Percentiles rank a stretch among this genome's conserved stretches.
Evolutionary conservation across 73 alveolate genomes (phyloP).

Genomic region (Tetrahymena borealis): DNA sequence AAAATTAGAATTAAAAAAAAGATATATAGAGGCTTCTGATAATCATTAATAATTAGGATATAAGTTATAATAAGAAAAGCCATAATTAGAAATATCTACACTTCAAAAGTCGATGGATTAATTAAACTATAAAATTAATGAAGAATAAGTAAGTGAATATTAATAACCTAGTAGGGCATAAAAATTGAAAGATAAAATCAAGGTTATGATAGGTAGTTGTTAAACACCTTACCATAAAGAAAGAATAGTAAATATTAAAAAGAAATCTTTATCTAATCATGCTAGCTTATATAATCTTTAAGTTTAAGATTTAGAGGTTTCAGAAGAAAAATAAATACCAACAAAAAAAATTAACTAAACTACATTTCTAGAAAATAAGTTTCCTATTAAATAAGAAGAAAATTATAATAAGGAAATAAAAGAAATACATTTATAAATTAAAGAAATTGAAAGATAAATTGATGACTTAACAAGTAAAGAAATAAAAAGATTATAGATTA

Average conservation of each 20-base stretch:
- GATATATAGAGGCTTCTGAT: neutral
- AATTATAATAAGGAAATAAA: neutral
- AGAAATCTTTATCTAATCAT: neutral
- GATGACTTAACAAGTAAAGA: neutral
- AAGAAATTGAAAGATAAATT: neutral
- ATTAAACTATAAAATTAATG: neutral
- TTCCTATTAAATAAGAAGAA: neutral
- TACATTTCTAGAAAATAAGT: too few relatives aligned
- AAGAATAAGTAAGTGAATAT: neutral
- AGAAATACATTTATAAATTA: neutral
- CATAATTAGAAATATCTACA: neutral
- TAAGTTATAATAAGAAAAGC: neutral
- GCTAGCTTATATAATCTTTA: neutral
- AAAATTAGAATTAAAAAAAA: neutral
- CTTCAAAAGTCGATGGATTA: neutral
- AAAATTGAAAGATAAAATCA: neutral
- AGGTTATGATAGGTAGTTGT: neutral
- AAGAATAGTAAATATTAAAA: neutral
- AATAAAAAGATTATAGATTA: neutral
- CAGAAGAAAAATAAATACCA: neutral
- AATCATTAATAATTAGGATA: too few relatives aligned
- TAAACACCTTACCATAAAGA: neutral
- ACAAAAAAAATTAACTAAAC: neutral
- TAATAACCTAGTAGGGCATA: neutral
- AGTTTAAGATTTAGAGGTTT: neutral